These are phyloP conservation scores for Spinacia oleracea DNA, from an alignment of 179 eudicot genomes.

Conservation along the genomic window DNA sequence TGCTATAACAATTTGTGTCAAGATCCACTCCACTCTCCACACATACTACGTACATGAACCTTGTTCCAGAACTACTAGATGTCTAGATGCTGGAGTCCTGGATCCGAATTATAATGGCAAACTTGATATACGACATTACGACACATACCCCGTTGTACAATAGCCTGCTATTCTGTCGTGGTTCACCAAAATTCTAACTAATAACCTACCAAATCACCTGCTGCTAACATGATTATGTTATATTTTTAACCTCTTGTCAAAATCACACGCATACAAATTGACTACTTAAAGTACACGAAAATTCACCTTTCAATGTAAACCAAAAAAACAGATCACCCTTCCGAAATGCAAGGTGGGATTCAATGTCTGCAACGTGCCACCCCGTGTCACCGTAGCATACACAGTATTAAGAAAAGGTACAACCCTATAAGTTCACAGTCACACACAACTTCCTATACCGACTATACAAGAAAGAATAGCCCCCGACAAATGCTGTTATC, in stretches of 20 bases:
- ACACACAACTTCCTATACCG: constrained; percentile 30
- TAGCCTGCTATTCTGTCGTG: background rate
- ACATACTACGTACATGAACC: too few species aligned
- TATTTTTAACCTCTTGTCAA: background rate
- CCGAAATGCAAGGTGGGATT: background rate
- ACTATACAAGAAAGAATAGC: constrained; percentile 25
- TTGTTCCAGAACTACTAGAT: too few species aligned
- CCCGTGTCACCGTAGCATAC: background rate
- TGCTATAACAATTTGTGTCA: constrained; percentile 8
- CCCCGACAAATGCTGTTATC: constrained; percentile 17
- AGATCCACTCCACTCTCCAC: constrained; percentile 12
- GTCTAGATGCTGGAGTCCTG: too few species aligned
- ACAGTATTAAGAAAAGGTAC: constrained; percentile 1
- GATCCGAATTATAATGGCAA: background rate
- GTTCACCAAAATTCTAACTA: constrained; percentile 1
- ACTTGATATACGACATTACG: too few species aligned
- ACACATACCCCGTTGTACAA: too few species aligned
- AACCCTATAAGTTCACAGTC: constrained; percentile 26
- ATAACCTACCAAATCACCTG: background rate
- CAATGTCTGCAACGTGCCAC: constrained; percentile 8
- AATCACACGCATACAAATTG: constrained; percentile 2
- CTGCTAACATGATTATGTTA: background rate
- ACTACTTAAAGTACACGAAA: background rate
- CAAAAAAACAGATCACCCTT: background rate
- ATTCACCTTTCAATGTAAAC: background rate